Evolutionary conservation across 257 asterid genomes (phyloP).

Genomic region (Solanum habrochaites): DNA sequence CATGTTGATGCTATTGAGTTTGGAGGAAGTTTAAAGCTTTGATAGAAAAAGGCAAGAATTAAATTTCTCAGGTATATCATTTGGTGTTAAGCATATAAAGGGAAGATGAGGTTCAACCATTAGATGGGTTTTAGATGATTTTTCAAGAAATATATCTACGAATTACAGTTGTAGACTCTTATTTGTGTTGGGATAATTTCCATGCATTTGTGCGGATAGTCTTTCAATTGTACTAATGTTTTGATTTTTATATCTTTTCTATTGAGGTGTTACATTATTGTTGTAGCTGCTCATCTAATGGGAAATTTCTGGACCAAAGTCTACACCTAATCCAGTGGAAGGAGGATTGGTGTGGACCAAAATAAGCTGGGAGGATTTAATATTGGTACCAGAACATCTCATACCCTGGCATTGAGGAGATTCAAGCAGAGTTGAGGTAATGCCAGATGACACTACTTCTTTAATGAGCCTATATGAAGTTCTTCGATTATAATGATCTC

Average conservation of each 20-base stretch:
- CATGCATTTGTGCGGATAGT: background rate
- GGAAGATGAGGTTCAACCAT: background rate
- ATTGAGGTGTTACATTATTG: background rate
- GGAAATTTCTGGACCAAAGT: background rate
- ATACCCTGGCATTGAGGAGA: background rate
- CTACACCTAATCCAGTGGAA: background rate
- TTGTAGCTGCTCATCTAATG: background rate
- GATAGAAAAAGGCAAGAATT: background rate
- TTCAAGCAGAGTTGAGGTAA: background rate
- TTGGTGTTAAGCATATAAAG: background rate
- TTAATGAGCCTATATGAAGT: background rate
- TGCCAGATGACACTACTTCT: background rate
- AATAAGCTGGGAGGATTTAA: background rate
- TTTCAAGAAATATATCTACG: background rate
- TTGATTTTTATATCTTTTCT: background rate
- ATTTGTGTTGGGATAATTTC: background rate
- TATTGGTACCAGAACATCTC: background rate
- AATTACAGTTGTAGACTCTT: background rate
- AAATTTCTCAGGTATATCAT: conserved; percentile 21
- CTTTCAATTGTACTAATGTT: background rate
- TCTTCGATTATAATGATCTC: background rate
- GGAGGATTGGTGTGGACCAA: background rate
- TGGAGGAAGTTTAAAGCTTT: background rate
- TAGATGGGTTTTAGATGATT: background rate
- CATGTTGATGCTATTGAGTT: background rate